These are phyloP conservation scores for Adiantum capillusveneris DNA, from an alignment of 75 land plant genomes.

Conservation along the genomic window DNA sequence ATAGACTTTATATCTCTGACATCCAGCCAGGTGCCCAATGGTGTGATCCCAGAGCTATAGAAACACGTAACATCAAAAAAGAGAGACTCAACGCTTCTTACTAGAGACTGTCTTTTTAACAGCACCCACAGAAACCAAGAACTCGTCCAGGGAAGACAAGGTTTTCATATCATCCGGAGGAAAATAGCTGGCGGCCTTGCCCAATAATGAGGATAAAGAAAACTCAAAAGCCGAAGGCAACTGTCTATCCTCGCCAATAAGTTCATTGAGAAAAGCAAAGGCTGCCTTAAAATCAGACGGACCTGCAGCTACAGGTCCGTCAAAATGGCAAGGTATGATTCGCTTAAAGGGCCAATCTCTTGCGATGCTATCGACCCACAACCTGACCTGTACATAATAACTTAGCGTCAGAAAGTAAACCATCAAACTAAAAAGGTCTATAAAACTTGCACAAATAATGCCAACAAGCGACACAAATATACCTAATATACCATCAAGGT, in stretches of 20 bases:
- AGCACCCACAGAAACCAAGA: conserved; percentile 84
- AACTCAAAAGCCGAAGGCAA: conserved; percentile 41
- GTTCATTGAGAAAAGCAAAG: conserved; percentile 87
- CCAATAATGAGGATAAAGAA: conserved; percentile 59
- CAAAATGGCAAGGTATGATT: conserved; percentile 93
- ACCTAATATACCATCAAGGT: no score
- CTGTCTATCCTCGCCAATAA: conserved; percentile 50
- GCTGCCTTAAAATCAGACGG: conserved; percentile 83
- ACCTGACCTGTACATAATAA: conserved; percentile 56
- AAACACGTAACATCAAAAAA: no score
- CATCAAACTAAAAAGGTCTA: no score
- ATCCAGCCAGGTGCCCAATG: no score
- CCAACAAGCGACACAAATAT: no score
- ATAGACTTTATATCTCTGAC: no score
- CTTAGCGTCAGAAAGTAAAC: no score
- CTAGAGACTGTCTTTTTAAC: conserved; percentile 94
- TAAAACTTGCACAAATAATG: no score
- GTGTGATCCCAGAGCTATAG: no score
- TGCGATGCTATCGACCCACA: conserved; percentile 79
- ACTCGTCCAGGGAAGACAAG: conserved; percentile 82
- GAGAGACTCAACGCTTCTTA: conserved; percentile 43
- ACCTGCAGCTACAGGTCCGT: conserved; percentile 73
- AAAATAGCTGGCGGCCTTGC: conserved; percentile 83
- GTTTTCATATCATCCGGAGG: conserved; percentile 99
- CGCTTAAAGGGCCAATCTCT: conserved; percentile 79